These are phyloP conservation scores for Dendrostoma leiphaemia DNA, from an alignment of 2,329 filamentous ascomycete genomes.

Conservation along the genomic window DNA sequence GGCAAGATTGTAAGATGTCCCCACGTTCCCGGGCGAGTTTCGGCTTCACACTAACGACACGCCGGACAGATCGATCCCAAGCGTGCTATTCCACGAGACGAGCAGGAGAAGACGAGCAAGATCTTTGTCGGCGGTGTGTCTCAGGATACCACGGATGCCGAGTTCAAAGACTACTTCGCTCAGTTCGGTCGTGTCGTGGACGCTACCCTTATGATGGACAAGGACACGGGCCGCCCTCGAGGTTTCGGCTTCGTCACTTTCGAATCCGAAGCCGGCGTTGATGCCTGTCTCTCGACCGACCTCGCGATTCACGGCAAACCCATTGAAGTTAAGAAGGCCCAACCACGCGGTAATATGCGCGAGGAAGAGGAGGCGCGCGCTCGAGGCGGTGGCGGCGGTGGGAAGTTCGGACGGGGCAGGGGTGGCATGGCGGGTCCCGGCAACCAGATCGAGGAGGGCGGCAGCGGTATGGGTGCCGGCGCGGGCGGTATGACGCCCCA, in stretches of 20 bases:
- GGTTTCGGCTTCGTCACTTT: constrained; percentile 99
- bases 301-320: constrained; percentile 93
- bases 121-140: constrained; percentile 98
- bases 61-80: constrained; percentile 99
- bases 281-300: constrained; percentile 79
- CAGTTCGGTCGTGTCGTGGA: constrained; percentile 96
- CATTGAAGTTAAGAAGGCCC: constrained; percentile 97
- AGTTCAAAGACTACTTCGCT: constrained; percentile 95
- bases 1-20: constrained; percentile 96
- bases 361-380: constrained; percentile 78
- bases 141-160: constrained; percentile 92
- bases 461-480: constrained; percentile 26
- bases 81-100: constrained; percentile 92
- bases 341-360: constrained; percentile 89
- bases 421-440: constrained; percentile 42
- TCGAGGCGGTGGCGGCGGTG: constrained; percentile 56
- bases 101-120: constrained; percentile 97
- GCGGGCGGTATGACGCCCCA: constrained; percentile 76
- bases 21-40: too few relatives aligned
- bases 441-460: constrained; percentile 32
- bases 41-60: too few relatives aligned
- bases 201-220: constrained; percentile 99
- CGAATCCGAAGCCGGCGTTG: constrained; percentile 91
- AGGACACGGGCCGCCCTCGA: constrained; percentile 93
- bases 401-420: constrained; percentile 52